Evolutionary conservation across 148 eudicot species (phyloP), one percentile per base, ranked within the genome.

Genomic region (Rhododendron henanense): DNA sequence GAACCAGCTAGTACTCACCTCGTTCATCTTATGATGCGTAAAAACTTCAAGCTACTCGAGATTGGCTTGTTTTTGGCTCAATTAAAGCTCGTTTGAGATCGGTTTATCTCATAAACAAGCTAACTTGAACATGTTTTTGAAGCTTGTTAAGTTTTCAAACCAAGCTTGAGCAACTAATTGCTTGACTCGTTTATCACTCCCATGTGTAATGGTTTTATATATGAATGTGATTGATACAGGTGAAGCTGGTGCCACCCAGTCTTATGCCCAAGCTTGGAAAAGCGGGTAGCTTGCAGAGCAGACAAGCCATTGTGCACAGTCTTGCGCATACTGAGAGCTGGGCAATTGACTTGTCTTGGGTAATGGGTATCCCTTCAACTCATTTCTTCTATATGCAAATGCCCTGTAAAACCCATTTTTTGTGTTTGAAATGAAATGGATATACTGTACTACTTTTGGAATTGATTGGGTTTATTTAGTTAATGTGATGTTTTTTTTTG

Each of bases 291-390:
- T 92, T 97, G 85, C 96, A 95, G 88, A 95, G 99, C 69, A 93
- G 99, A 61, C 97, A 93, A 85, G 98, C 99, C 4, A 89, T 97
- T 83, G 94, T 95, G 85, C 98, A 97, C 53, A 95, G 99, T 87
- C 98, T 97, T 77, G 98, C 90, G 75, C 97, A 97, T 78, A 97
- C 85, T 15, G 99, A 97, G 88, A 97, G 99, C 90, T 97, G 99
- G 99, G 99, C 98, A 18, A 94, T 97, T 86, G 99, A 97, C 88
- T 93, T 97, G 85, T 97, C 99, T 86, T 97, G 99, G 99, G 98
- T 95, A 93, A 44, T 97, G 99, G 99, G 98, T 94, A 93, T 59
- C 77, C 10, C 16, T 53, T 73, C 67, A 67, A 81, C 84, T 59
- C 21, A 21, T 21, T 19, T 19, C n/a, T 59, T 59, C 65, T 59